Evolutionary conservation across 2,329 filamentous ascomycete species (phyloP), one percentile per base, ranked within the genome.

Genomic region (Ceratocystis destructans): DNA sequence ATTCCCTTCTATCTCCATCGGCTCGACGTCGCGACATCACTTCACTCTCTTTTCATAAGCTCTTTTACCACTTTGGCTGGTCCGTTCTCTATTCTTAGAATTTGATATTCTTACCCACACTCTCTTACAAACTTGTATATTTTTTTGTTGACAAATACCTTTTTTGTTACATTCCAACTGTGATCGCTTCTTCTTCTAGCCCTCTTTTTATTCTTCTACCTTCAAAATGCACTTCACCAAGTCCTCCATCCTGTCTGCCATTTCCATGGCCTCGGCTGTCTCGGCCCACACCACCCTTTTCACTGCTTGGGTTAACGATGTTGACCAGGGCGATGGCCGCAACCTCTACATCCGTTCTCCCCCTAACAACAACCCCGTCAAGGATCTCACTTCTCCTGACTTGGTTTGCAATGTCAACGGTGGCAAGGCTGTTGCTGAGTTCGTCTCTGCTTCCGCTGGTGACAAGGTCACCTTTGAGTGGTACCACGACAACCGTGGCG

Each of bases 381-480:
- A 77, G 79, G 78, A 76, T 75, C 76, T 75, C 72, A 75, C 70
- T 68, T 76, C 64, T 71, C 72, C 77, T 69, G 71, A 74, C 62
- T 70, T 80, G 45, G 76, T 74, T 68, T 80, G 78, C 74, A 79
- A 79, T 72, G 74, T 77, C 69, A 77, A 77, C 71, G 74, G 74
- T 20, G 73, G 67, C 64, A 75, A 71, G 53, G 71, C 75, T 48
- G 76, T 71, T 12, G 67, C 72, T 45, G 71, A 74, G 59, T 79
- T 79, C 69, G 75, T 77, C 69, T 70, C 72, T 37, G 77, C 77
- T n/a, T 73, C 76, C 5, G 77, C 77, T 17, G 81, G 81, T 68
- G 78, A 80, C 70, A 76, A 76, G 70, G 70, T 82, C 66, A 73
- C 70, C 68, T 76, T 79, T 70, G 77, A 82, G 72, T 82, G 79